These are phyloP conservation scores for Trametes sanguinea DNA, from an alignment of 768 basidiomycete species.

Conservation along the genomic window DNA sequence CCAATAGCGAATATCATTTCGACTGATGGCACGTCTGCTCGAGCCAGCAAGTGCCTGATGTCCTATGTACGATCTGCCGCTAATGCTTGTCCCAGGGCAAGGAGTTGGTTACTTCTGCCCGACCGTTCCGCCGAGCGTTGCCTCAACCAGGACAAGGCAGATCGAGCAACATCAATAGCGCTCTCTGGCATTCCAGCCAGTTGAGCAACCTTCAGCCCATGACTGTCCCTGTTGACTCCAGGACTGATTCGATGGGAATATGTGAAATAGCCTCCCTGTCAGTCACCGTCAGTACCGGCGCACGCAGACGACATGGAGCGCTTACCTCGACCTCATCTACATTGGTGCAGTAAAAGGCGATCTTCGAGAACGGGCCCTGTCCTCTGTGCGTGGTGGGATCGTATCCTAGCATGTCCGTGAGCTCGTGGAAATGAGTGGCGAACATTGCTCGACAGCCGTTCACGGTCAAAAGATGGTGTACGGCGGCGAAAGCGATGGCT, in stretches of 20 bases:
- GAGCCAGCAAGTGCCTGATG: not conserved
- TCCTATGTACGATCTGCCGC: slow-evolving; percentile 4
- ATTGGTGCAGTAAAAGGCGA: slow-evolving; percentile 89
- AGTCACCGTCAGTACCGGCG: not conserved
- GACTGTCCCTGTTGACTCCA: slow-evolving; percentile 89
- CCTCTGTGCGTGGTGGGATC: slow-evolving; percentile 37
- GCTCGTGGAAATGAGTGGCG: slow-evolving; percentile 98
- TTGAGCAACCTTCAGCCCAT: slow-evolving; percentile 87
- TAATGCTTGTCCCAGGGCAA: slow-evolving; percentile 22
- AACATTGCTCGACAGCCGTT: slow-evolving; percentile 87
- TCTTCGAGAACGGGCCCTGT: slow-evolving; percentile 52
- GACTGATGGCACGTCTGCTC: no score
- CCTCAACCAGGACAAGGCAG: slow-evolving; percentile 47
- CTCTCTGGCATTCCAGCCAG: slow-evolving; percentile 78
- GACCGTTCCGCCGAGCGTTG: slow-evolving; percentile 6
- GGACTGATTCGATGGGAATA: slow-evolving; percentile 81
- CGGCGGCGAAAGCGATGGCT: slow-evolving; percentile 89
- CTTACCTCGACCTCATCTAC: slow-evolving; percentile 77
- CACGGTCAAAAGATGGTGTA: slow-evolving; percentile 74
- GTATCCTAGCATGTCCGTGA: slow-evolving; percentile 78
- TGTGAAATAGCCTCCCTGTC: slow-evolving; percentile 72
- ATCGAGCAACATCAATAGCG: slow-evolving; percentile 61
- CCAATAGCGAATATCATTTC: no score
- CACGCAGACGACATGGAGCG: not conserved
- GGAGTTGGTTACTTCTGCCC: slow-evolving; percentile 15